Evolutionary conservation across 768 basidiomycete species (phyloP).

Genomic region (Podaxis mareebaensis): DNA sequence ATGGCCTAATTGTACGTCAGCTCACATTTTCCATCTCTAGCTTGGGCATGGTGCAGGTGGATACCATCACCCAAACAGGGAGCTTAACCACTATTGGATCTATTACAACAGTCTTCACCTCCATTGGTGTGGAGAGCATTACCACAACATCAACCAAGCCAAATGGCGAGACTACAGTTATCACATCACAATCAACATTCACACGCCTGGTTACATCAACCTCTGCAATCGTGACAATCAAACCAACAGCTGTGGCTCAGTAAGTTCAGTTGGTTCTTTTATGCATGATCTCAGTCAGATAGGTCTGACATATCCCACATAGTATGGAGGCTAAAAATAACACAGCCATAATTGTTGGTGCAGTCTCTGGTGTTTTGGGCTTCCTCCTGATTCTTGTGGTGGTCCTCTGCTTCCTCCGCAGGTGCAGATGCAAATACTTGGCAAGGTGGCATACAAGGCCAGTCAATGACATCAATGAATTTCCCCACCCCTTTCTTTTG

Average conservation of each 20-base stretch:
- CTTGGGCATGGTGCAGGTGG: not conserved
- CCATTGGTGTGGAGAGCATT: not conserved
- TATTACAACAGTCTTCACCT: not conserved
- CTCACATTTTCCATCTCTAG: not conserved
- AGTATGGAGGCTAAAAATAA: not conserved
- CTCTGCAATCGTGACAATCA: not conserved
- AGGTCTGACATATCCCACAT: not conserved
- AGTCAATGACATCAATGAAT: no score
- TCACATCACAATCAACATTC: not conserved
- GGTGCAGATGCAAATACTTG: not conserved
- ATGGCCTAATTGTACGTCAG: not conserved
- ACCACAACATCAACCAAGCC: not conserved
- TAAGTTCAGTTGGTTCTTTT: not conserved
- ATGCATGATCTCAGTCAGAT: not conserved
- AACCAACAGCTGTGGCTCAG: not conserved
- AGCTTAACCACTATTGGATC: not conserved
- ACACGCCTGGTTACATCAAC: not conserved
- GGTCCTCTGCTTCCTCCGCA: constrained; percentile 1
- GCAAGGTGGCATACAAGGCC: no score
- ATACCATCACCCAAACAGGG: not conserved
- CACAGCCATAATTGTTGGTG: not conserved
- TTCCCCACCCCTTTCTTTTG: no score
- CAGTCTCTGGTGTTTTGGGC: constrained; percentile 2
- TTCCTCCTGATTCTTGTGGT: not conserved
- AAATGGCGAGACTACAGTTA: not conserved